Evolutionary conservation across 2,329 filamentous ascomycete species (phyloP).

Genomic region (Aspergillus viridinutans): DNA sequence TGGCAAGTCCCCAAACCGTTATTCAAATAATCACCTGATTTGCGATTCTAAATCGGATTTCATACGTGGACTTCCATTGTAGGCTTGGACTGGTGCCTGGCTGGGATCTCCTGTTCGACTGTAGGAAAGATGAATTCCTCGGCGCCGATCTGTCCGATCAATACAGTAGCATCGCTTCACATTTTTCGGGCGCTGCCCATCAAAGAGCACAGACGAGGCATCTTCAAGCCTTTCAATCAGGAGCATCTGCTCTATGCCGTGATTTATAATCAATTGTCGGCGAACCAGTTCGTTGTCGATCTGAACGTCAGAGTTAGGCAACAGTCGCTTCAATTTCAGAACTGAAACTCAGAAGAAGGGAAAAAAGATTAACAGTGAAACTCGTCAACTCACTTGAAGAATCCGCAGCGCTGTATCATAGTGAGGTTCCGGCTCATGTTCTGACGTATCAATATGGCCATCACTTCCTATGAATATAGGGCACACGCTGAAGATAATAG

Average conservation of each 20-base stretch:
- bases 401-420: slow-evolving; percentile 77
- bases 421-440: slow-evolving; percentile 67
- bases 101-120: slow-evolving; percentile 47
- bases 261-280: slow-evolving; percentile 77
- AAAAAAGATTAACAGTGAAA: neutral
- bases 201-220: slow-evolving; percentile 66
- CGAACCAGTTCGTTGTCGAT: slow-evolving; percentile 76
- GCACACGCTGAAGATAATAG: slow-evolving; percentile 38
- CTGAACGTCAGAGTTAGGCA: slow-evolving; percentile 35
- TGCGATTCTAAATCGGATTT: slow-evolving; percentile 69
- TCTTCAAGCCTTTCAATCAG: slow-evolving; percentile 66
- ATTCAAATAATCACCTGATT: slow-evolving; percentile 44
- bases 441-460: slow-evolving; percentile 52
- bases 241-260: slow-evolving; percentile 77
- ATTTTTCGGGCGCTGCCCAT: slow-evolving; percentile 59
- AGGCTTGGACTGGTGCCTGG: slow-evolving; percentile 52
- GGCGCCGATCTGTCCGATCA: slow-evolving; percentile 59
- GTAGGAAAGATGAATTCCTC: slow-evolving; percentile 58
- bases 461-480: slow-evolving; percentile 63
- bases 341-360: neutral
- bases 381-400: slow-evolving; percentile 50
- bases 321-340: neutral
- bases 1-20: neutral
- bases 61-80: slow-evolving; percentile 63
- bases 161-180: slow-evolving; percentile 64